These are phyloP conservation scores for Ophiostoma sp. DNA, from an alignment of 2,329 filamentous ascomycete genomes.

Conservation along the genomic window DNA sequence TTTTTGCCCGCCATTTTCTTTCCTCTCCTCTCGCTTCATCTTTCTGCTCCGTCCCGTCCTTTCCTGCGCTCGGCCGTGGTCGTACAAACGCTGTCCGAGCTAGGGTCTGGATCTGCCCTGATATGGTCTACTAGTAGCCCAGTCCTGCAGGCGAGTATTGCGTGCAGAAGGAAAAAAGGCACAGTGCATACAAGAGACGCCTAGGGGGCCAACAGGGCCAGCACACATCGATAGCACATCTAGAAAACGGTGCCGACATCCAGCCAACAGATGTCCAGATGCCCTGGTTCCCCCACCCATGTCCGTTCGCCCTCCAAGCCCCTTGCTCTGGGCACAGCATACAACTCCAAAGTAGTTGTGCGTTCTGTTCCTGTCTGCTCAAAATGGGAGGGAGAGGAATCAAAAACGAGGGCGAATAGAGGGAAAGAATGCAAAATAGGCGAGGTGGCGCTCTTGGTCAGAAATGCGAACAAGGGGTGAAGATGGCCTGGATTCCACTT, in stretches of 20 bases:
- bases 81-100: background rate
- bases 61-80: background rate
- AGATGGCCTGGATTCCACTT: background rate
- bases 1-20: background rate
- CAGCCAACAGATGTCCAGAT: background rate
- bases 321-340: background rate
- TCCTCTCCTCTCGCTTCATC: background rate
- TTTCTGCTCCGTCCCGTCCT: background rate
- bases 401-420: background rate
- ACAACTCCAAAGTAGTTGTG: constrained; percentile 6
- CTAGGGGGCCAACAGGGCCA: background rate
- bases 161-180: background rate
- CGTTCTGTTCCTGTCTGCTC: constrained; percentile 8
- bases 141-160: background rate
- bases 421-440: background rate
- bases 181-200: background rate
- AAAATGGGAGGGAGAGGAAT: background rate
- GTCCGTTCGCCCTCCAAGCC: background rate
- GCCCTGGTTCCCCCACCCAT: background rate
- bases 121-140: background rate
- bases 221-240: background rate
- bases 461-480: background rate
- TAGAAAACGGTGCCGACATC: background rate
- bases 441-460: background rate
- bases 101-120: background rate